Percentiles rank a stretch among this genome's conserved stretches.
phyloP scores from a whole-genome alignment of 352 stramenopile genomes.

The Blastocystis sp. region DNA sequence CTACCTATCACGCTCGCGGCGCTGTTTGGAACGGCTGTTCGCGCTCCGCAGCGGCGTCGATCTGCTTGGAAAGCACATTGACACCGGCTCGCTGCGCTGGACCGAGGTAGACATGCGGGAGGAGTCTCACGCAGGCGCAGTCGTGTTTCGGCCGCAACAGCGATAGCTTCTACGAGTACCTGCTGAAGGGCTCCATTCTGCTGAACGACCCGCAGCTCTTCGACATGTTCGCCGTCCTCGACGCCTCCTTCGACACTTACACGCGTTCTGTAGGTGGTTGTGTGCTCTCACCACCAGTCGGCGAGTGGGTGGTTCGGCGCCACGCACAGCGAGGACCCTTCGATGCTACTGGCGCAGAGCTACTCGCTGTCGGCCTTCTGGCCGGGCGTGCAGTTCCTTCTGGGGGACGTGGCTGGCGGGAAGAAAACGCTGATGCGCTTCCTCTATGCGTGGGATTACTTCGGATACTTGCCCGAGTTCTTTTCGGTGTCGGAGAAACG shows the following conservation, averaged over 20 bases:
- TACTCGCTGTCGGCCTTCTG: conserved; percentile 87
- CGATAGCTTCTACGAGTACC: conserved; percentile 93
- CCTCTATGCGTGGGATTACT: conserved; percentile 82
- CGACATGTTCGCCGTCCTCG: conserved; percentile 70
- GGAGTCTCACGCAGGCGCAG: conserved; percentile 60
- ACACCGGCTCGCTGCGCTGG: conserved; percentile 74
- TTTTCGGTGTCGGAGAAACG: conserved; percentile 60
- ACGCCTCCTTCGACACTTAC: conserved; percentile 64
- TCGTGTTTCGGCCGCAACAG: conserved; percentile 79
- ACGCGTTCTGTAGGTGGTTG: conserved; percentile 10
- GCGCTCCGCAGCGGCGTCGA: conserved; percentile 67
- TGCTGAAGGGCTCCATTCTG: conserved; percentile 90
- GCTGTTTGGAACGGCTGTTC: conserved; percentile 71
- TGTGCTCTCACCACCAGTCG: neutral
- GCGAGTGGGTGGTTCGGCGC: conserved; percentile 66
- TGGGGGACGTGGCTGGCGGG: conserved; percentile 77
- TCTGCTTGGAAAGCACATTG: conserved; percentile 84
- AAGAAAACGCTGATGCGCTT: conserved; percentile 80
- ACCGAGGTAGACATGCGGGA: conserved; percentile 57
- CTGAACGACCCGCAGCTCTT: conserved; percentile 79
- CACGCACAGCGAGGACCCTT: conserved; percentile 66
- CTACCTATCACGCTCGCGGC: conserved; percentile 67
- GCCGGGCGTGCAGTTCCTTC: conserved; percentile 83
- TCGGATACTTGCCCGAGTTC: conserved; percentile 84
- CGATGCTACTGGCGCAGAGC: conserved; percentile 67